These are phyloP conservation scores for Talinum fruticosum DNA, from an alignment of 148 eudicot genomes.

Conservation along the genomic window DNA sequence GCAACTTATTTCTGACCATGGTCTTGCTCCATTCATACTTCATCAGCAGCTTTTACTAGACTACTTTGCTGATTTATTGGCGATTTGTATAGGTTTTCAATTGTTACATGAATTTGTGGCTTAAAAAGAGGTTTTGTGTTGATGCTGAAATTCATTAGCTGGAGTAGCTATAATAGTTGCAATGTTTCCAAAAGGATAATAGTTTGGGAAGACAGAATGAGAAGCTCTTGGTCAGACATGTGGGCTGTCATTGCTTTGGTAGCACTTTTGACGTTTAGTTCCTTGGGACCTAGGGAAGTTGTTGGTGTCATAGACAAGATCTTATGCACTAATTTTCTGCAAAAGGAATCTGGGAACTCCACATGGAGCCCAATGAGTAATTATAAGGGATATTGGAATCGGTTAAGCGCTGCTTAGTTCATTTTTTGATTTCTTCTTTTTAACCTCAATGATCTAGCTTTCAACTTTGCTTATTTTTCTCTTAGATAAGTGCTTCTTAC, in stretches of 20 bases:
- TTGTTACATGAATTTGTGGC: conserved; percentile 4
- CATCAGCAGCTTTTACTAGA: not conserved
- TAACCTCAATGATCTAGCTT: no score
- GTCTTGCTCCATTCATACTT: not conserved
- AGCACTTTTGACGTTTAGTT: not conserved
- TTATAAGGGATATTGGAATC: no score
- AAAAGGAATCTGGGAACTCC: not conserved
- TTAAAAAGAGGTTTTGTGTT: not conserved
- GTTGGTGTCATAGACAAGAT: not conserved
- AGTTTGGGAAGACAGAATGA: not conserved
- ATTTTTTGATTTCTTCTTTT: no score
- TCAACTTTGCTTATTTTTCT: no score
- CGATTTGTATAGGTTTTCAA: not conserved
- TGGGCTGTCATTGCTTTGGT: not conserved
- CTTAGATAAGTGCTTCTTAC: no score
- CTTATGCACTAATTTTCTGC: not conserved
- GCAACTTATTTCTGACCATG: not conserved
- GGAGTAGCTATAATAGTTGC: not conserved
- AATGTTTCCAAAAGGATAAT: not conserved
- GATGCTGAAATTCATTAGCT: not conserved
- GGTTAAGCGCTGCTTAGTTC: no score
- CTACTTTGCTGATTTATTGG: not conserved
- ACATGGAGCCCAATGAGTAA: no score
- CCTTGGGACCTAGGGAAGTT: not conserved
- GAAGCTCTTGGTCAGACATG: not conserved